A percentile compares a stretch with the other conserved stretches of the same genome.
phyloP scores from a whole-genome alignment of 208 protist species.

The Leishmania major region DNA sequence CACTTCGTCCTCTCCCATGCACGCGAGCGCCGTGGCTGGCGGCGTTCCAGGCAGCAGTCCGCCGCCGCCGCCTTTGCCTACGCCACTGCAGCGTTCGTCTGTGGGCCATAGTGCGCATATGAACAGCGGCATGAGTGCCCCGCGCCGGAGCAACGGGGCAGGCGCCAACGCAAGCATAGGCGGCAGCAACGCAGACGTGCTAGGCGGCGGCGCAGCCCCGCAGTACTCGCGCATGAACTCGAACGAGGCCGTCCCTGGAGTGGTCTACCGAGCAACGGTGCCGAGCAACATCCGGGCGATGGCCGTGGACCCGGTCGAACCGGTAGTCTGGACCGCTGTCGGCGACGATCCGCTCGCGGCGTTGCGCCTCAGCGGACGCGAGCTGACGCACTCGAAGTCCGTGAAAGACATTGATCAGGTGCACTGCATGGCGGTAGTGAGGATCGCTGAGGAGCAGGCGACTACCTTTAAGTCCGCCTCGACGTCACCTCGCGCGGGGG shows the following conservation, averaged over 20 bases:
- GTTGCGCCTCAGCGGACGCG: conserved; percentile 58
- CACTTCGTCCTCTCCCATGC: background rate
- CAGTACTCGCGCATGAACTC: conserved; percentile 33
- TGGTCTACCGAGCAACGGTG: conserved; percentile 63
- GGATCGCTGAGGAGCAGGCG: conserved; percentile 50
- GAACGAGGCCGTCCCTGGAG: conserved; percentile 30
- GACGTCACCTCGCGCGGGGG: background rate
- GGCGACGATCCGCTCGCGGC: conserved; percentile 77
- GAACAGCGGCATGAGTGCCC: background rate
- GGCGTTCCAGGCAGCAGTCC: conserved; percentile 3
- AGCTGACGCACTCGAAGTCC: conserved; percentile 51
- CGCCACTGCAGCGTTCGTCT: conserved; percentile 1
- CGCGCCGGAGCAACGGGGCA: conserved; percentile 10
- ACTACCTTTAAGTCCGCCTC: conserved; percentile 70
- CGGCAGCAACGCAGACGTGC: conserved; percentile 7
- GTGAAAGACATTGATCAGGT: conserved; percentile 78
- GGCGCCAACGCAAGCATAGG: conserved; percentile 3
- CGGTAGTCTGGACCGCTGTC: conserved; percentile 67
- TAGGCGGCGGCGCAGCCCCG: conserved; percentile 1
- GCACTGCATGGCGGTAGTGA: conserved; percentile 82
- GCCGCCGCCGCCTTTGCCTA: background rate
- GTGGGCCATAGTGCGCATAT: background rate
- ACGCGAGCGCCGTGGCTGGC: background rate
- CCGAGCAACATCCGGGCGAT: conserved; percentile 54
- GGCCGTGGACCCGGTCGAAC: conserved; percentile 66